Conservation (phyloP, 805 yeast species). For the Scheffersomyces ergatensis region DNA sequence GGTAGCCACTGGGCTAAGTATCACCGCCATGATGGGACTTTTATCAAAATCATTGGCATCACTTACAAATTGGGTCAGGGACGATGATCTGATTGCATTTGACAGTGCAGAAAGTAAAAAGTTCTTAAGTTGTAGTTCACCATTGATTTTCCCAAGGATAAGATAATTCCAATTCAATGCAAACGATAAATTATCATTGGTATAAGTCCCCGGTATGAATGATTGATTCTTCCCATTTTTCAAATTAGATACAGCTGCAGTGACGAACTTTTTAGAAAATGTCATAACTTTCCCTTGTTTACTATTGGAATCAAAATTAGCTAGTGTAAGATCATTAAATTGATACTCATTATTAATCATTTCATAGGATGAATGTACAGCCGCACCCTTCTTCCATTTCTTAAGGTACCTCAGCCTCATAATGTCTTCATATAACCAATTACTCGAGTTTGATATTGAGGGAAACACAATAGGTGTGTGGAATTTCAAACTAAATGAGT, state of each 20-base stretch:
- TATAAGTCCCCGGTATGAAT: constrained; percentile 30
- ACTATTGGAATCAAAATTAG: constrained; percentile 22
- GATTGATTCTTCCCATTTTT: constrained; percentile 36
- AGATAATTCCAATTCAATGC: constrained; percentile 32
- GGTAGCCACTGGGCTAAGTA: constrained; percentile 13
- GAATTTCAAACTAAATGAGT: constrained; percentile 40
- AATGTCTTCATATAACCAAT: constrained; percentile 49
- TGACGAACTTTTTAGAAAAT: constrained; percentile 24
- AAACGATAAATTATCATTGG: constrained; percentile 4
- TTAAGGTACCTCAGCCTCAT: constrained; percentile 30
- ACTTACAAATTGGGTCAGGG: constrained; percentile 15
- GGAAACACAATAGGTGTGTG: constrained; percentile 38
- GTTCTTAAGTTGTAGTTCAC: constrained; percentile 31
- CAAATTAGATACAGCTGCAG: constrained; percentile 28
- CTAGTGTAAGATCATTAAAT: constrained; percentile 4
- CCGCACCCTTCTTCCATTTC: constrained; percentile 39
- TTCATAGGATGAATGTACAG: constrained; percentile 26
- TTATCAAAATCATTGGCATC: constrained; percentile 6
- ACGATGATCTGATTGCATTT: constrained; percentile 17
- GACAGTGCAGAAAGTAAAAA: constrained; percentile 26
- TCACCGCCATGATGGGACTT: constrained; percentile 13
- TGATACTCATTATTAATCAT: constrained; percentile 18
- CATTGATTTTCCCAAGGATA: constrained; percentile 24
- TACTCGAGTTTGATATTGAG: constrained; percentile 38
- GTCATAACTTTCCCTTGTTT: constrained; percentile 19